Evolutionary conservation across 2,329 filamentous ascomycete genomes (phyloP), one percentile per base, ranked within the genome.

Genomic region (Diaporthe aspalathi): DNA sequence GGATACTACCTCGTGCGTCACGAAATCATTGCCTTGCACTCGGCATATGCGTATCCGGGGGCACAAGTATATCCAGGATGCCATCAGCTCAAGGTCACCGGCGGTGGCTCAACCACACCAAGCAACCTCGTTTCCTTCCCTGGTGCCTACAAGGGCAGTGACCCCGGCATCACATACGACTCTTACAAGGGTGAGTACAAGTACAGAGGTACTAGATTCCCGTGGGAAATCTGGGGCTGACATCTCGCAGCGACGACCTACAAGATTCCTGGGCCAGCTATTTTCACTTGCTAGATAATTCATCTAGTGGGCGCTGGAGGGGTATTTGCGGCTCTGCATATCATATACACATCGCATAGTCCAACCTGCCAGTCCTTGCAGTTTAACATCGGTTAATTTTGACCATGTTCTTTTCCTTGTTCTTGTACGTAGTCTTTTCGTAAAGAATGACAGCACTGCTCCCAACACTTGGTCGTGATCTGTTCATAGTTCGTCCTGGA

Each of bases 1-100:
- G 87, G 87, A 1, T 86, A 86, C 81, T 89, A 89, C 78, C 84
- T 89, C 68, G 86, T 89, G 29, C 86, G 87, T 62, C 87, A 89
- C 75, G 87, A 89, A 78, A 84, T 87, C 75, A 85, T 89, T 72
- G 87, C 87, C 4, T 82, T 89, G 65, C 87, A 89, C 77, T 74
- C 85, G 3, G 82, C 81, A 20, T 83, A 78, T 70, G 54, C 77
- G 6, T 87, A 88, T 74, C 86, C 86, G 0, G 87, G 87, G 22
- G 86, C 84, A 1, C 87, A 89, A 75, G 85, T 88, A 78, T 89
- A 89, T 75, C 87, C 87, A 0, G 86, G 85, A 9, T 89, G 87
- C 79, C 87, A 89, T 77, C 87, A 89, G 78, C 81, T 89, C 29
- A 81, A 88, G 76, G 84, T 89, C 27, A 84, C 84, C 1, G 86